These are phyloP conservation scores for Sporisorium graminicola DNA, from an alignment of 1,284 basidiomycete species.

Conservation along the genomic window DNA sequence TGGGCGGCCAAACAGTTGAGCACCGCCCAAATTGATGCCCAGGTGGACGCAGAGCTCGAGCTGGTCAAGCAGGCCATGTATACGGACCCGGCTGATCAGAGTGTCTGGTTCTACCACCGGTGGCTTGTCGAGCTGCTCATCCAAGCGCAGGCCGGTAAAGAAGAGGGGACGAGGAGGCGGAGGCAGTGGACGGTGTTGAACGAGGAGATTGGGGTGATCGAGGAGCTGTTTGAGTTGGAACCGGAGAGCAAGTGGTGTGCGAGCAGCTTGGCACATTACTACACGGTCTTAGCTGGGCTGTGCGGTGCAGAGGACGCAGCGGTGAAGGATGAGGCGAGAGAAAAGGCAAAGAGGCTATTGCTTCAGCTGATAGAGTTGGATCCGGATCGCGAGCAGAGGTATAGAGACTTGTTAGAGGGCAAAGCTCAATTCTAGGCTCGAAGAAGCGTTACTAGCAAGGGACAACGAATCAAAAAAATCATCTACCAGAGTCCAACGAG, in stretches of 20 bases:
- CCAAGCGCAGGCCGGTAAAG: not conserved
- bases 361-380: slow-evolving; percentile 49
- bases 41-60: slow-evolving; percentile 82
- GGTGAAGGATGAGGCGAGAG: not conserved
- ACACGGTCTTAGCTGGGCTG: slow-evolving; percentile 16
- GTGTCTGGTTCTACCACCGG: slow-evolving; percentile 96
- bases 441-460: not conserved
- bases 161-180: not conserved
- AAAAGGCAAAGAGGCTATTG: slow-evolving; percentile 24
- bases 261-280: slow-evolving; percentile 55
- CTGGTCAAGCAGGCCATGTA: slow-evolving; percentile 93
- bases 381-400: slow-evolving; percentile 56
- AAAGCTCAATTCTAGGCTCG: slow-evolving; percentile 30
- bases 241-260: slow-evolving; percentile 87
- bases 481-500: too few relatives aligned
- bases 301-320: not conserved
- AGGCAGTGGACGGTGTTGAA: slow-evolving; percentile 15
- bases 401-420: slow-evolving; percentile 51
- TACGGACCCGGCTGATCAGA: slow-evolving; percentile 95
- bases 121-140: slow-evolving; percentile 81
- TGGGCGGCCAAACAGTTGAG: slow-evolving; percentile 74
- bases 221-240: slow-evolving; percentile 88
- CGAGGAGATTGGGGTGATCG: slow-evolving; percentile 83
- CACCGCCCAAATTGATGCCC: slow-evolving; percentile 66
- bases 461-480: too few relatives aligned